Percentiles rank a stretch among this genome's conserved stretches.
phyloP scores from a whole-genome alignment of 2,329 filamentous ascomycete species.

The Fusarium sp. region DNA sequence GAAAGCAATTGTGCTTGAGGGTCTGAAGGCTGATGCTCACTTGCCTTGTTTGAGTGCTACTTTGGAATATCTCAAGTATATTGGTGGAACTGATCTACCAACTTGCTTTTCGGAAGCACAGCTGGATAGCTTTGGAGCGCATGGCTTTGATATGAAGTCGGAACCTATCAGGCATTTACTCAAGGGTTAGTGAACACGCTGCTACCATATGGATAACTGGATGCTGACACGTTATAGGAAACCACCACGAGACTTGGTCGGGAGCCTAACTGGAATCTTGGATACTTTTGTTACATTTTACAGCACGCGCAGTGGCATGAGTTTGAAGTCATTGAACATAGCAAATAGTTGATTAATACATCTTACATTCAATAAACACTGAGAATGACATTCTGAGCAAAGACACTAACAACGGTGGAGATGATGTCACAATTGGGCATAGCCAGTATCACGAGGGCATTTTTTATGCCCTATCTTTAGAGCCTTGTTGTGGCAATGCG shows the following conservation, averaged over 20 bases:
- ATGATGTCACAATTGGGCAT: no score
- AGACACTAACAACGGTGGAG: no score
- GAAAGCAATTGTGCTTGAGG: constrained; percentile 68
- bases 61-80: constrained; percentile 77
- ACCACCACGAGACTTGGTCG: constrained; percentile 15
- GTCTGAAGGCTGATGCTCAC: constrained; percentile 69
- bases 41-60: constrained; percentile 71
- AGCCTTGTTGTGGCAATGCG: no score
- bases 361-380: no score
- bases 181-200: not conserved
- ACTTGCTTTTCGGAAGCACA: constrained; percentile 79
- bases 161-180: constrained; percentile 17
- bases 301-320: no score
- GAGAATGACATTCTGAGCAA: no score
- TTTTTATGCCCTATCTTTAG: no score
- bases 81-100: constrained; percentile 69
- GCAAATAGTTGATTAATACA: no score
- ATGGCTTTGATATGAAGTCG: constrained; percentile 51
- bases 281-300: no score
- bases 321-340: no score
- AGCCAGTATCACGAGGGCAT: no score
- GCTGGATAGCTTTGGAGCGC: constrained; percentile 77
- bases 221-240: not conserved
- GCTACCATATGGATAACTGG: no score
- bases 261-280: not conserved